A percentile compares a stretch with the other conserved stretches of the same genome.
These are phyloP conservation scores for Termitomyces titanicus DNA, from an alignment of 768 basidiomycete species.

Conservation along the genomic window DNA sequence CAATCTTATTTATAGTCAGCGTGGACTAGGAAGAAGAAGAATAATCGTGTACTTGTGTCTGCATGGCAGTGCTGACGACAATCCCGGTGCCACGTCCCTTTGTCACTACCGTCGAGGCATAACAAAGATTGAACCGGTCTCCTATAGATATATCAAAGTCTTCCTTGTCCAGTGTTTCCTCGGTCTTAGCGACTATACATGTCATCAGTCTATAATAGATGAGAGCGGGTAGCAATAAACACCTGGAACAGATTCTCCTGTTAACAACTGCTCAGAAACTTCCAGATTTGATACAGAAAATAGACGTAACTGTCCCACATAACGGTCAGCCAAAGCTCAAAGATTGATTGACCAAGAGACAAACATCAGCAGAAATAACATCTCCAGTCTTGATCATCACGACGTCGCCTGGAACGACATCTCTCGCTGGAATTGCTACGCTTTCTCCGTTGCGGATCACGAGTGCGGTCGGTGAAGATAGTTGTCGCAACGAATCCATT, in stretches of 20 bases:
- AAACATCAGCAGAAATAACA: constrained; percentile 42
- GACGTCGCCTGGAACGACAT: constrained; percentile 41
- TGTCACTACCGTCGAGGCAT: constrained; percentile 38
- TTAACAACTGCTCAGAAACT: constrained; percentile 48
- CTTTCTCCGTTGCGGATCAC: constrained; percentile 41
- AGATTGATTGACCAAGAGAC: constrained; percentile 3
- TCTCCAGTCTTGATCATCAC: constrained; percentile 38
- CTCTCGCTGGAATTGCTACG: constrained; percentile 34
- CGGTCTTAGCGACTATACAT: constrained; percentile 34
- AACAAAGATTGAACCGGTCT: constrained; percentile 40
- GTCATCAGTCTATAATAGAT: background rate
- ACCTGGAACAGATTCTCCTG: constrained; percentile 50
- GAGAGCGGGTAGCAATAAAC: background rate
- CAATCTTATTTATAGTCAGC: constrained; percentile 23
- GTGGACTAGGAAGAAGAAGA: background rate
- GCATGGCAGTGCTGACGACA: constrained; percentile 47
- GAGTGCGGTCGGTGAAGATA: constrained; percentile 43
- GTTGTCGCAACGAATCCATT: constrained; percentile 45
- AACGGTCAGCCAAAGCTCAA: background rate
- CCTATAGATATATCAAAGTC: constrained; percentile 36
- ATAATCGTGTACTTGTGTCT: constrained; percentile 41
- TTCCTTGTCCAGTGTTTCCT: constrained; percentile 24
- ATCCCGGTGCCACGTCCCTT: constrained; percentile 50
- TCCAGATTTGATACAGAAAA: constrained; percentile 44
- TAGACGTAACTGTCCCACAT: constrained; percentile 30